Evolutionary conservation across 2,329 filamentous ascomycete species (phyloP), one percentile per base, ranked within the genome.

Genomic region (Thelonectria discophora): DNA sequence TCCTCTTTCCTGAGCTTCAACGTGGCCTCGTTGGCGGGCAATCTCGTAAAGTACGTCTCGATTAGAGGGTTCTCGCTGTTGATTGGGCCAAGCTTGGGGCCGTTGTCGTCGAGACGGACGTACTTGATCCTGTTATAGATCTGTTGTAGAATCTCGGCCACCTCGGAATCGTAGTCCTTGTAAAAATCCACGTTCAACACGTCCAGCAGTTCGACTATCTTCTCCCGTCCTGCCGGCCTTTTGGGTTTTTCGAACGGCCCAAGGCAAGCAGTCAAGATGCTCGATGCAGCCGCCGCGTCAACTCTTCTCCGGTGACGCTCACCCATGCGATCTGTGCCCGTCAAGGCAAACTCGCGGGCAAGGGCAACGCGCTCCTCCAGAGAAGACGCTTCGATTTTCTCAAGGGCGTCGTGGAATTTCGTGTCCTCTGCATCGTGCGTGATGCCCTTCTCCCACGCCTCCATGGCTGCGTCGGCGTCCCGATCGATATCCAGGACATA

Each of bases 81-180:
- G 73, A 99, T 91, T 17, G 89, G 86, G 0, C 95, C 95, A 55
- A 92, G 80, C 75, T 92, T 94, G 3, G 95, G 95, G 0, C 95
- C 95, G 74, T 98, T 86, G 0, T 93, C 90, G 66, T 98, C 95
- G n/a, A 99, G 79, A 40, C 95, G 90, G 65, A 94, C 87, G 79
- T 99, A 99, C 77, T 97, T 97, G 80, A 94, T 92, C 63, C 96
- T 90, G 75, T 97, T 97, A 81, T 90, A 97, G 24, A 98, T 81
- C 77, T 99, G 94, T 64, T 97, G 89, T 58, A 97, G 84, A 67
- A 97, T 95, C 66, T 91, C 91, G 24, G 86, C 86, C 11, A 91
- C 83, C 74, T 99, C 95, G 18, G 80, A 81, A 73, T 99, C 93
- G 75, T 97, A 99, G 77, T 99, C 95, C 65, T 90, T 86, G 80